A percentile compares a stretch with the other conserved stretches of the same genome.
These are phyloP conservation scores for Raddia distichophylla DNA, from an alignment of 176 grass and related monocot species.

Conservation along the genomic window DNA sequence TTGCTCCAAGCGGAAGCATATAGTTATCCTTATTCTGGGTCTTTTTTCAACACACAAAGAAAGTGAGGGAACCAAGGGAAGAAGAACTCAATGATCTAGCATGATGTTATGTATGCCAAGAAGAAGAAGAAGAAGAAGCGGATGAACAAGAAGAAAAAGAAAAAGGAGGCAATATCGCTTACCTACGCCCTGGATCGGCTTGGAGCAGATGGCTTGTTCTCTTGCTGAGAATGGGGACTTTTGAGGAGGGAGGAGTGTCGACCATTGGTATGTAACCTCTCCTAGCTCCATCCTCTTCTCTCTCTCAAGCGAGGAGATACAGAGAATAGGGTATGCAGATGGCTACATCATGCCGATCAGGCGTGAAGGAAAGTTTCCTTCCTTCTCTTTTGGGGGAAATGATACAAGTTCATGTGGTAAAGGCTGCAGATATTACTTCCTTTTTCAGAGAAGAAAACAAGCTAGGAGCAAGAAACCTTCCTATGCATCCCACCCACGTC, in stretches of 20 bases:
- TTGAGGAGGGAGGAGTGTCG: neutral
- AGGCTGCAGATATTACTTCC: constrained; percentile 48
- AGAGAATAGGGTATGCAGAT: constrained; percentile 1
- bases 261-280: neutral
- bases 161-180: neutral
- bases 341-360: constrained; percentile 5
- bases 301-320: neutral
- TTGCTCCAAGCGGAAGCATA: neutral
- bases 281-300: neutral
- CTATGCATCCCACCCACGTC: constrained; percentile 36
- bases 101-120: neutral
- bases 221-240: neutral
- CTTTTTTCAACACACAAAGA: neutral
- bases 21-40: neutral
- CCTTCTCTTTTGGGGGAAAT: constrained; percentile 32
- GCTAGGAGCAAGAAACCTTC: neutral
- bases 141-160: neutral
- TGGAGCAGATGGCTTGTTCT: neutral
- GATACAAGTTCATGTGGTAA: constrained; percentile 46
- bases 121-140: neutral
- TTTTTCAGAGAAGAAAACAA: constrained; percentile 46
- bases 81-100: neutral
- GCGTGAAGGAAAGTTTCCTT: constrained; percentile 28
- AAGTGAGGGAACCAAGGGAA: neutral
- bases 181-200: neutral